Evolutionary conservation across 129 eudicot species (phyloP).

Genomic region (Scalesia atractyloides): DNA sequence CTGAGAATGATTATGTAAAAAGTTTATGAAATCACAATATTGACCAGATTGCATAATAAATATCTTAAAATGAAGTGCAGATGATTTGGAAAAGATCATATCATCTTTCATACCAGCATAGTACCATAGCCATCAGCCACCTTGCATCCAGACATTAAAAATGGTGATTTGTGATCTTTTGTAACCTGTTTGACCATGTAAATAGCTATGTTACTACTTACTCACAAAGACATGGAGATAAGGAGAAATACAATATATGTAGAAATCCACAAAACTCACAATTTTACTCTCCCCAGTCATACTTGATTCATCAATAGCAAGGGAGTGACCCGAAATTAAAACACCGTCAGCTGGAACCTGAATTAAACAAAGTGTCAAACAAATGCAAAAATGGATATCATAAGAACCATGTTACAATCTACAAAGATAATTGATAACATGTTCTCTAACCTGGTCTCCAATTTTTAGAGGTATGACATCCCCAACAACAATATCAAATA

Average conservation of each 20-base stretch:
- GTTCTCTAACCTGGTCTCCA: slow-evolving; percentile 77
- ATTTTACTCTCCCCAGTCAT: slow-evolving; percentile 99
- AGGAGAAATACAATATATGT: background rate
- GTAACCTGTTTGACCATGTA: slow-evolving; percentile 48
- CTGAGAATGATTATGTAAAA: slow-evolving; percentile 38
- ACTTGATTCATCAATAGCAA: slow-evolving; percentile 91
- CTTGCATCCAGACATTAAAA: slow-evolving; percentile 97
- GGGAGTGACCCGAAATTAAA: slow-evolving; percentile 79
- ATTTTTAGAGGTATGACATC: slow-evolving; percentile 91
- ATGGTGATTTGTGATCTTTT: slow-evolving; percentile 75
- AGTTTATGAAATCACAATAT: background rate
- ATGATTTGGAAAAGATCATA: background rate
- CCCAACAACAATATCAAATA: slow-evolving; percentile 92
- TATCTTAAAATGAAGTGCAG: background rate
- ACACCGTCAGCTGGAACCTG: slow-evolving; percentile 98
- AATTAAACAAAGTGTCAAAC: slow-evolving; percentile 11
- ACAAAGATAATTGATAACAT: background rate
- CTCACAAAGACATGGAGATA: background rate
- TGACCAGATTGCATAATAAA: background rate
- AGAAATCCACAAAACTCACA: slow-evolving; percentile 39
- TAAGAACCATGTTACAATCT: background rate
- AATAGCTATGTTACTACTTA: slow-evolving; percentile 12
- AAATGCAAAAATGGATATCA: slow-evolving; percentile 18
- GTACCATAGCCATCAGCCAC: slow-evolving; percentile 98
- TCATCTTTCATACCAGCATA: slow-evolving; percentile 73